These are phyloP conservation scores for Chaetomium cochliodes DNA, from an alignment of 495 filamentous ascomycete genomes.

Conservation along the genomic window DNA sequence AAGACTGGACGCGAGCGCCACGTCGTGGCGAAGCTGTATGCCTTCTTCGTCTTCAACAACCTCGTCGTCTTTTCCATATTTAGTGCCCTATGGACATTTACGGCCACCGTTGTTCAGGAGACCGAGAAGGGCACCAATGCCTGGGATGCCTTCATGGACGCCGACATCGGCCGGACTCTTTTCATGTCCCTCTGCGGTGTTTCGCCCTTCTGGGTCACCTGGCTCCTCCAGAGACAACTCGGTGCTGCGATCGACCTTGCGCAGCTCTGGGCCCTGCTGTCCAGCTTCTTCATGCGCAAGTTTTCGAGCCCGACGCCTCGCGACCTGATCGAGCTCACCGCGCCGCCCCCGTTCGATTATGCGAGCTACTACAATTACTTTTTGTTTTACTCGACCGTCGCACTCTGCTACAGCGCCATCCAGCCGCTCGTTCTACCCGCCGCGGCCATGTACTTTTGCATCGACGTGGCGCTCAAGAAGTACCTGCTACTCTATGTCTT, in stretches of 20 bases:
- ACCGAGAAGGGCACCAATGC: slow-evolving; percentile 51
- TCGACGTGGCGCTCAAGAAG: slow-evolving; percentile 91
- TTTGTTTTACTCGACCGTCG: slow-evolving; percentile 88
- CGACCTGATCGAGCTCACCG: slow-evolving; percentile 89
- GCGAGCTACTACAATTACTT: slow-evolving; percentile 97
- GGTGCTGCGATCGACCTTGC: slow-evolving; percentile 86
- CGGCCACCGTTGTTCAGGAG: slow-evolving; percentile 59
- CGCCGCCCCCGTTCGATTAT: slow-evolving; percentile 90
- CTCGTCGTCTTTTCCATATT: slow-evolving; percentile 91
- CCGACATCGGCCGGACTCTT: slow-evolving; percentile 58
- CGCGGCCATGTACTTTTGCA: slow-evolving; percentile 81
- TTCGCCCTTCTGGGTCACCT: slow-evolving; percentile 91
- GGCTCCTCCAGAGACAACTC: slow-evolving; percentile 87
- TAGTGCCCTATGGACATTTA: slow-evolving; percentile 69
- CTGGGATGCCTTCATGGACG: slow-evolving; percentile 66
- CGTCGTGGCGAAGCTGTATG: slow-evolving; percentile 85
- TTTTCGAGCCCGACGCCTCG: slow-evolving; percentile 87
- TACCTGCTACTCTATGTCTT: slow-evolving; percentile 94
- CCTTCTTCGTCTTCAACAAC: slow-evolving; percentile 98
- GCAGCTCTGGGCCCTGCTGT: slow-evolving; percentile 75
- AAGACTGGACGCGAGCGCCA: slow-evolving; percentile 94
- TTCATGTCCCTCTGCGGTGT: slow-evolving; percentile 70
- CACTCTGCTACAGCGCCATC: slow-evolving; percentile 78
- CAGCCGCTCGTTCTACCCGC: slow-evolving; percentile 91
- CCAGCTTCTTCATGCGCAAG: slow-evolving; percentile 76